These are phyloP conservation scores for Vigna unguiculata DNA, from an alignment of 306 rosid species.

Conservation along the genomic window DNA sequence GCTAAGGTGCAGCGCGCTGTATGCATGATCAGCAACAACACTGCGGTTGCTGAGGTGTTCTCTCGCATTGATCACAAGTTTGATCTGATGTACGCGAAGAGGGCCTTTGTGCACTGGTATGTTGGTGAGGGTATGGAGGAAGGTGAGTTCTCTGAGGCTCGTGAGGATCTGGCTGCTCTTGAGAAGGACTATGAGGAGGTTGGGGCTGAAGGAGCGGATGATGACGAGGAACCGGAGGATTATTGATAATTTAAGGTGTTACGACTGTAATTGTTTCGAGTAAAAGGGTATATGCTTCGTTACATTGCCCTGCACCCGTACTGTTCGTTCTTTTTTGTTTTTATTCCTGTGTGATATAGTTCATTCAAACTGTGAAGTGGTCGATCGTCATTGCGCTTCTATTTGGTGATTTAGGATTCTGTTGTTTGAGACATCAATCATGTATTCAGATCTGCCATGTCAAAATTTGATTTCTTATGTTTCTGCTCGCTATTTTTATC, in stretches of 20 bases:
- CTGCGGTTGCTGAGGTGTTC: constrained; percentile 99
- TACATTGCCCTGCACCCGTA: constrained; percentile 42
- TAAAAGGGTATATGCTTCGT: constrained; percentile 50
- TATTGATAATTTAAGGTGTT: constrained; percentile 53
- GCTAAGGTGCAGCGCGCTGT: constrained; percentile 98
- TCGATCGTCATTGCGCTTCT: constrained; percentile 45
- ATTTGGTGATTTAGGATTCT: constrained; percentile 44
- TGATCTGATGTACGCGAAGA: constrained; percentile 98
- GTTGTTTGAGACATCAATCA: constrained; percentile 48
- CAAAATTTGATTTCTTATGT: constrained; percentile 28
- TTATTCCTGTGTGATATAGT: constrained; percentile 54
- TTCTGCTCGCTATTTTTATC: not conserved
- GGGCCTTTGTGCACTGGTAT: constrained; percentile 99
- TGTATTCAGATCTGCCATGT: constrained; percentile 40
- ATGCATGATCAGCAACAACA: constrained; percentile 99
- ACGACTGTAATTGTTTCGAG: constrained; percentile 38
- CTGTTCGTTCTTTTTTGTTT: constrained; percentile 37
- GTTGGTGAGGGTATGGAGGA: constrained; percentile 99
- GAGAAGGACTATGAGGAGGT: constrained; percentile 99
- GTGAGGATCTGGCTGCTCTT: constrained; percentile 99
- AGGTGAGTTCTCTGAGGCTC: constrained; percentile 99
- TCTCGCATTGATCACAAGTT: constrained; percentile 96
- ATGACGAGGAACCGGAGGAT: constrained; percentile 84
- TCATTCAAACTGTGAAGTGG: constrained; percentile 49
- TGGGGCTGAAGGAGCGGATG: constrained; percentile 94